Conservation (phyloP, 176 grass and related monocot species). For the Pharus latifolius region DNA sequence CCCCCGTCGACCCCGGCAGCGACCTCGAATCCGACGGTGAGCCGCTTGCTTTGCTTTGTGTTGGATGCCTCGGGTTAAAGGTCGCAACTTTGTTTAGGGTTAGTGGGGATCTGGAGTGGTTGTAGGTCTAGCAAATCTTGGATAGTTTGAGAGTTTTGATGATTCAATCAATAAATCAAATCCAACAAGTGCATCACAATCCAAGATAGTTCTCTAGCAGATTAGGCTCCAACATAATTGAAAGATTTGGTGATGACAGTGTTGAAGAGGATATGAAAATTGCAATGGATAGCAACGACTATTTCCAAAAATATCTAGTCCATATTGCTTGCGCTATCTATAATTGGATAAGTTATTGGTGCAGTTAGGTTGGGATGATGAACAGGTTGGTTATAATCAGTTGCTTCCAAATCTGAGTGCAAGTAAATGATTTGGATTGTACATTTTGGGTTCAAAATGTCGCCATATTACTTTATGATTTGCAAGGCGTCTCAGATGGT, state of each 20-base stretch:
- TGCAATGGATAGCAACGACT: neutral
- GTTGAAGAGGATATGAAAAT: neutral
- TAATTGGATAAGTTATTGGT: neutral
- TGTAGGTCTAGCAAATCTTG: too few relatives aligned
- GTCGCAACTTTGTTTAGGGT: neutral
- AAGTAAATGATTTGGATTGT: too few relatives aligned
- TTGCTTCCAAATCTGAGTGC: too few relatives aligned
- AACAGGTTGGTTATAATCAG: too few relatives aligned
- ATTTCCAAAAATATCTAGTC: neutral
- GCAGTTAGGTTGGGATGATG: neutral
- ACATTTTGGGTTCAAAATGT: too few relatives aligned
- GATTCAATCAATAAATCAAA: too few relatives aligned
- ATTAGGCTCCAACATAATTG: neutral
- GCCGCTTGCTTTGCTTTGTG: neutral
- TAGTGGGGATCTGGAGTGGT: too few relatives aligned
- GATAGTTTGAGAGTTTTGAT: too few relatives aligned
- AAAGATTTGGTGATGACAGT: neutral
- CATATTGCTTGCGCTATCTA: neutral
- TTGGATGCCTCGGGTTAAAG: neutral
- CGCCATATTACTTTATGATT: too few relatives aligned
- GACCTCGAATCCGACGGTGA: conserved; percentile 75
- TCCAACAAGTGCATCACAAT: too few relatives aligned
- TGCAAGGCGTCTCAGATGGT: too few relatives aligned
- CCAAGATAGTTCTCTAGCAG: neutral
- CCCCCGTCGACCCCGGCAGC: conserved; percentile 54